Evolutionary conservation across 2,329 filamentous ascomycete species (phyloP), one percentile per base, ranked within the genome.

Genomic region (Talaromyces funiculosus): DNA sequence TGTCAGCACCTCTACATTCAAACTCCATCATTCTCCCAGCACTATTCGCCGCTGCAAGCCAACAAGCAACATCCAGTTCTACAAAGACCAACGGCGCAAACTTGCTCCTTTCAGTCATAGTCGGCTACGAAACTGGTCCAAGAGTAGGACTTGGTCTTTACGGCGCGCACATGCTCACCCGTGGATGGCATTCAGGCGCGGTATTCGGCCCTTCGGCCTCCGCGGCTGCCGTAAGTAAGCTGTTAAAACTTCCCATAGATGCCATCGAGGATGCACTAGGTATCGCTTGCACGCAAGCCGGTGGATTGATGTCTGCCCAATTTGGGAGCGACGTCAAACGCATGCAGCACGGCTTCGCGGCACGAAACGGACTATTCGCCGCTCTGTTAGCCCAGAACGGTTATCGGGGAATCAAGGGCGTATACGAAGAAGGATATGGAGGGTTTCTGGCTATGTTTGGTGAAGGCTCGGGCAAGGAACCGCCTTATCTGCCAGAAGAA

Each of bases 271-370:
- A 70, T 3, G 73, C 75, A 0, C 61, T 78, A 16, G 75, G 76
- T 4, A 77, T 42, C 10, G 40, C 40, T 10, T 42, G 40, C 18
- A 42, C 40, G 7, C 75, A 78, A 60, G 71, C 72, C 4, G 67
- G 74, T 42, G 75, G 74, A 3, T 64, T 77, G 4, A 78, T 79
- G 74, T 70, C 72, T 1, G 77, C 76, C 4, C 73, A 78, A 61
- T 79, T 73, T 60, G 77, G 74, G 47, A 72, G 72, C 18, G 72
- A 75, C 61, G 71, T 75, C 0, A 81, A 80, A 65, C 72, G 76
- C 1, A 76, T 80, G 73, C 77, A 80, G 63, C 78, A 80, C 61
- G 77, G 72, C 4, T 80, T 80, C 62, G 76, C 77, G 0, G 72
- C 77, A 7, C 71, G 77, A 8, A 79, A 76, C 59, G 77, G 77